Evolutionary conservation across 1,284 basidiomycete species (phyloP), one percentile per base, ranked within the genome.

Genomic region (Naganishia sp.): DNA sequence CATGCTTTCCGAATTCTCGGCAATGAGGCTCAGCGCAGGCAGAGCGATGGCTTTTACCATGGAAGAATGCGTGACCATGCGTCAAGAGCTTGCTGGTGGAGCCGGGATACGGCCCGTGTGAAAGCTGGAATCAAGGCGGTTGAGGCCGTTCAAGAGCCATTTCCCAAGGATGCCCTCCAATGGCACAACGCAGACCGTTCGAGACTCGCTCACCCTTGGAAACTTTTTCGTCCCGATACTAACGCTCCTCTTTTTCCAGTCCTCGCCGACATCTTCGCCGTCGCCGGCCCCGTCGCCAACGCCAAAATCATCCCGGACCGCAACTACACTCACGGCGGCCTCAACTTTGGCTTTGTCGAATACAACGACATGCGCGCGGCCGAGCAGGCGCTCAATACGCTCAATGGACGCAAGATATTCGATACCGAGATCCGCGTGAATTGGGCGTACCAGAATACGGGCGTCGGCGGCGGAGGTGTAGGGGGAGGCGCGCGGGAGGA

Each of bases 251-350:
- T 41, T 3, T 28, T 2, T 21, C 11, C 55, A 69, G 68, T 94
- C 88, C 88, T 97, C 76, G 92, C 89, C 55, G 93, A 96, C 81
- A 95, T 96, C 73, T 96, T 96, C 79, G 91, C 91, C 75, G 92
- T 96, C 73, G 91, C 92, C 75, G 94, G 94, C 47, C 88, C 90
- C 68, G 93, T 97, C 70, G 91, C 94, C 79, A 90, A 92, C 75
- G 94, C 96, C 79, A 98, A 98, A 87, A 97, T 99, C 79, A 96
- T 99, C 77, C 93, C 94, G 51, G 94, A 98, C 82, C 88, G 93
- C 74, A 97, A 94, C 84, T 96, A 93, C 79, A 91, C 94, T 81
- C 94, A 96, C 77, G 94, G 92, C 67, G 94, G 93, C 66, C 89
- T 95, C 80, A 97, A 96, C 84, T 99, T 98, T 77, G 95, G 95